Conservation (phyloP, 306 rosid species). For the Dryas drummondii region DNA sequence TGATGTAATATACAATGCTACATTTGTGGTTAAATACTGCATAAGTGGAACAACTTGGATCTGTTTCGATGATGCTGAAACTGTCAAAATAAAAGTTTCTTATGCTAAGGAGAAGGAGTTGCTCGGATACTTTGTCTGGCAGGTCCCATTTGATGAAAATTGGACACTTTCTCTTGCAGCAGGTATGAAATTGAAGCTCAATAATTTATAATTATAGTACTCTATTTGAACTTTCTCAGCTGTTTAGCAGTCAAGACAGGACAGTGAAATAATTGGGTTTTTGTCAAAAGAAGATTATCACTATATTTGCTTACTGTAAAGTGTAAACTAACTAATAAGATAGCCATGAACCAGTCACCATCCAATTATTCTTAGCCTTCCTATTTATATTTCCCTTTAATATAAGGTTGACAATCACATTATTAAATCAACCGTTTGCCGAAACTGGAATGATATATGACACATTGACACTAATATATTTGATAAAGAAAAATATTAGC, state of each 20-base stretch:
- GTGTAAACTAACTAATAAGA: background rate
- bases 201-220: no score
- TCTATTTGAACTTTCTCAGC: background rate
- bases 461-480: no score
- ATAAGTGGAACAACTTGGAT: slow-evolving; percentile 36
- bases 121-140: slow-evolving; percentile 34
- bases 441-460: no score
- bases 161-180: slow-evolving; percentile 37
- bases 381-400: no score
- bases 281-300: background rate
- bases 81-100: slow-evolving; percentile 30
- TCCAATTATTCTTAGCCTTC: no score
- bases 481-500: no score
- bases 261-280: background rate
- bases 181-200: slow-evolving; percentile 9
- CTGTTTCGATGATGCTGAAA: slow-evolving; percentile 36
- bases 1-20: slow-evolving; percentile 20
- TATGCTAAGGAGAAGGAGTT: slow-evolving; percentile 38
- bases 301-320: background rate
- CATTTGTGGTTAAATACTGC: slow-evolving; percentile 33
- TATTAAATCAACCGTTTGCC: no score
- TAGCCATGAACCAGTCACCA: background rate
- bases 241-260: background rate
- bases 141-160: slow-evolving; percentile 28
- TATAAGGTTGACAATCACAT: no score